Percentiles rank a stretch among this genome's conserved stretches.
These are phyloP conservation scores for Trametes elegans DNA, from an alignment of 768 basidiomycete genomes.

Conservation along the genomic window DNA sequence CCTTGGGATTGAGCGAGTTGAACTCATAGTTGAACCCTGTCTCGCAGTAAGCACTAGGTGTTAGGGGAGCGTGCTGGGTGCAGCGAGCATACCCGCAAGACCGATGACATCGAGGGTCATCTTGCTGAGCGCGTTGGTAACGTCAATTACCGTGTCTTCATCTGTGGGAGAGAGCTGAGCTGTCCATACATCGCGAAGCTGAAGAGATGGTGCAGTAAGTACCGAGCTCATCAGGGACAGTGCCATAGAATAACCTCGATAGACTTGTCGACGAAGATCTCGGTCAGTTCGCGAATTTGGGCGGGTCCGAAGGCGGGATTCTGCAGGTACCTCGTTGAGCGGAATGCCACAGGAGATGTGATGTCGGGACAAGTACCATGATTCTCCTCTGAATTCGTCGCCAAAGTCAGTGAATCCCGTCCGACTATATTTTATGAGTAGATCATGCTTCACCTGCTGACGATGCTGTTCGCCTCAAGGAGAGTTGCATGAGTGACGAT, in stretches of 20 bases:
- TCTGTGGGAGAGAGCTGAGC: slow-evolving; percentile 31
- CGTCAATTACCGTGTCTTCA: slow-evolving; percentile 27
- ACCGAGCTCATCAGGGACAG: background rate
- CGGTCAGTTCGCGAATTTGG: slow-evolving; percentile 56
- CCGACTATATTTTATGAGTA: background rate
- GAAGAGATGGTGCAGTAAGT: too few relatives aligned
- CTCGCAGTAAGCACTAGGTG: background rate
- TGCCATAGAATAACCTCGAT: slow-evolving; percentile 36
- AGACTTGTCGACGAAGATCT: slow-evolving; percentile 56
- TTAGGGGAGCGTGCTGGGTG: background rate
- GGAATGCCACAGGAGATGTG: background rate
- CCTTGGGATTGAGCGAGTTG: slow-evolving; percentile 29
- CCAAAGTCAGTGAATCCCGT: too few relatives aligned
- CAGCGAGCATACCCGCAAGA: slow-evolving; percentile 31
- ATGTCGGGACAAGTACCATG: slow-evolving; percentile 23
- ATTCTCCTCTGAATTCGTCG: slow-evolving; percentile 24
- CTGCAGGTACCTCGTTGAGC: slow-evolving; percentile 27
- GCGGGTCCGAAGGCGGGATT: slow-evolving; percentile 65
- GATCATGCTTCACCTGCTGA: slow-evolving; percentile 32
- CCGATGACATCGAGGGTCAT: slow-evolving; percentile 43
- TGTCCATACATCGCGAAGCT: slow-evolving; percentile 26
- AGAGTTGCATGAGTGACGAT: background rate
- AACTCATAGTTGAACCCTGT: slow-evolving; percentile 38
- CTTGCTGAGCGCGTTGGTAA: slow-evolving; percentile 32
- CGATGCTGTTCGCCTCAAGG: slow-evolving; percentile 33